These are phyloP conservation scores for Deakozyma indianensis DNA, from an alignment of 805 yeast genomes.

Conservation along the genomic window DNA sequence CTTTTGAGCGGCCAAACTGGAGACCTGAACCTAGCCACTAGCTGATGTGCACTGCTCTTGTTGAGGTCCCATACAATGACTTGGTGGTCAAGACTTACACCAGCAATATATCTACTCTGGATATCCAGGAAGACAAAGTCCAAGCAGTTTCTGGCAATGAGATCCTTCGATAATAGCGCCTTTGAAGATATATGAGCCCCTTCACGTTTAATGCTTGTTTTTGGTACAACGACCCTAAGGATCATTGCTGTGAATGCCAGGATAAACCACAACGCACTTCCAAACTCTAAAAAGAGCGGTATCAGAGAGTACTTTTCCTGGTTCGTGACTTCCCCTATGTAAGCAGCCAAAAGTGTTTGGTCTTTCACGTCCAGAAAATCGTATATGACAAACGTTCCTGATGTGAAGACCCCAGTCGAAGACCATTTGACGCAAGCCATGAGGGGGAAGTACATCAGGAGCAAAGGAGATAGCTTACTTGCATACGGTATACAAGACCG, in stretches of 20 bases:
- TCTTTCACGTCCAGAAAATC: constrained; percentile 4
- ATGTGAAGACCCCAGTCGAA: background rate
- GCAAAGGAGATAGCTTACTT: background rate
- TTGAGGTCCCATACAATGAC: constrained; percentile 47
- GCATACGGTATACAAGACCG: background rate
- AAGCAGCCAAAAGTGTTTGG: constrained; percentile 2
- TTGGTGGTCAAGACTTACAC: constrained; percentile 61
- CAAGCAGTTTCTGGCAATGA: constrained; percentile 38
- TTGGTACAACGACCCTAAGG: constrained; percentile 26
- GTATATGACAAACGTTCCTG: constrained; percentile 11
- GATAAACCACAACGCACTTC: constrained; percentile 35
- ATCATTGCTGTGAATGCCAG: constrained; percentile 33
- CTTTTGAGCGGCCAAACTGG: constrained; percentile 48
- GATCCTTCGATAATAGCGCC: constrained; percentile 24
- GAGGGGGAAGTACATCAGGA: background rate
- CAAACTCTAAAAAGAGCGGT: constrained; percentile 33
- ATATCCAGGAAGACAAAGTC: constrained; percentile 41
- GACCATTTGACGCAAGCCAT: constrained; percentile 3
- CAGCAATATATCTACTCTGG: constrained; percentile 29
- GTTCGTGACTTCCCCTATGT: constrained; percentile 3
- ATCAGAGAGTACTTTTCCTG: constrained; percentile 2
- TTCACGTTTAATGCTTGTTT: constrained; percentile 6
- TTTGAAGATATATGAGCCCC: constrained; percentile 10
- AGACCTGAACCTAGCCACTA: constrained; percentile 4
- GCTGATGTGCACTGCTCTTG: constrained; percentile 1